These are phyloP conservation scores for Agarophyton chilense DNA, from an alignment of 23 red algal genomes.

Conservation along the genomic window DNA sequence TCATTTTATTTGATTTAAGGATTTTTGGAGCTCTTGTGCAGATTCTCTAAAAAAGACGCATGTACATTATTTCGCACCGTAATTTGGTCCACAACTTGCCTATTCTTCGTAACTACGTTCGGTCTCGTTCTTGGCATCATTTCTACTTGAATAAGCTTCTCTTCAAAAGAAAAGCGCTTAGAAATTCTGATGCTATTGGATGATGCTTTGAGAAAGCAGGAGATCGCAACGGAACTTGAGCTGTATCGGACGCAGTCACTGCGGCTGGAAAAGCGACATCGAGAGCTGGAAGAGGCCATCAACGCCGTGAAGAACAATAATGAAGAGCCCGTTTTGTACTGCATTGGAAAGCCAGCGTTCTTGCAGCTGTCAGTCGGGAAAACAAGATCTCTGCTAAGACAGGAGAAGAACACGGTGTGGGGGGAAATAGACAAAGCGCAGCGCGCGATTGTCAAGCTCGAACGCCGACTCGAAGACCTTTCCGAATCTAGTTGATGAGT, in stretches of 20 bases:
- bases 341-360: conserved; percentile 7
- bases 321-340: conserved; percentile 17
- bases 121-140: too few species aligned
- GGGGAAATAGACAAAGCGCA: conserved; percentile 16
- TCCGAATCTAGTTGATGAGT: neutral
- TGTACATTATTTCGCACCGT: too few species aligned
- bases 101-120: too few species aligned
- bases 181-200: neutral
- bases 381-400: neutral
- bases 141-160: too few species aligned
- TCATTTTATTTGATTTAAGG: too few species aligned
- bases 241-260: neutral
- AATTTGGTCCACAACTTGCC: too few species aligned
- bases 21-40: too few species aligned
- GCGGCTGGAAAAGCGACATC: neutral
- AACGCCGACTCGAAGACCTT: neutral
- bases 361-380: conserved; percentile 25
- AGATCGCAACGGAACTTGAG: conserved; percentile 1
- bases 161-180: too few species aligned
- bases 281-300: conserved; percentile 9
- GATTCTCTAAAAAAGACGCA: too few species aligned
- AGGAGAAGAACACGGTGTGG: conserved; percentile 20
- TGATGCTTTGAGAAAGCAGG: neutral
- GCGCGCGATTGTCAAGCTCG: conserved; percentile 6
- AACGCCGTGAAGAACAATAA: neutral